Conservation (phyloP, 2,329 filamentous ascomycete genomes). For the Dothideomycetes sp. region DNA sequence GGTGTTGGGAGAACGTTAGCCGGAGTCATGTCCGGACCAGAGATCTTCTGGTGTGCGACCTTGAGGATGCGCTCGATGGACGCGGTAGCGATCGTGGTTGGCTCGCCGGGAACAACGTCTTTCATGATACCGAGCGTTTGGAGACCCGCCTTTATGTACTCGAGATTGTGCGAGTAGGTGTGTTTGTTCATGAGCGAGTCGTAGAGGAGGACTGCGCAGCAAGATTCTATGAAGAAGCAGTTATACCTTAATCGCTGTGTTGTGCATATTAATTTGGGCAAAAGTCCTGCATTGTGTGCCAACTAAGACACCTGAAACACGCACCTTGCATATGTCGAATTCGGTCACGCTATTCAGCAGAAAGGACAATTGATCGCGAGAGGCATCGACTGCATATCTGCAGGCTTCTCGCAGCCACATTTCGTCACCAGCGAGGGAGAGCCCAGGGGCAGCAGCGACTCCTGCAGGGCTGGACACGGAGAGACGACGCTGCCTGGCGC, state of each 20-base stretch:
- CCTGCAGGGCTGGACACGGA: not conserved
- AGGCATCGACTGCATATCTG: constrained; percentile 19
- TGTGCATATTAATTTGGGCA: too few relatives aligned
- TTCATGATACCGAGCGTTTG: constrained; percentile 15
- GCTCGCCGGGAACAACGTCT: constrained; percentile 10
- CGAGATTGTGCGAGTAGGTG: constrained; percentile 15
- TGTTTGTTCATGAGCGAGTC: constrained; percentile 20
- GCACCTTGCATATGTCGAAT: not conserved
- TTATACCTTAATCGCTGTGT: constrained; percentile 10
- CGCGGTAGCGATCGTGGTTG: constrained; percentile 11
- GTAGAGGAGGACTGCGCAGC: constrained; percentile 20
- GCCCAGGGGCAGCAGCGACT: too few relatives aligned
- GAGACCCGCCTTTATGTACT: constrained; percentile 18
- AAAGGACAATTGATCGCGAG: constrained; percentile 14
- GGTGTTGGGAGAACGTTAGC: not conserved
- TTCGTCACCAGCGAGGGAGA: constrained; percentile 9
- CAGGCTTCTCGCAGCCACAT: constrained; percentile 23
- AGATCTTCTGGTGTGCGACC: constrained; percentile 16
- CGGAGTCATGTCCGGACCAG: too few relatives aligned
- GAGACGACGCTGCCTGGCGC: not conserved
- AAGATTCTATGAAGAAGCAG: constrained; percentile 20
- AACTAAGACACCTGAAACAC: not conserved
- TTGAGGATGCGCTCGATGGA: constrained; percentile 14
- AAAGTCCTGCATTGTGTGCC: not conserved
- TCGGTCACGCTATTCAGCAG: not conserved